A percentile compares a stretch with the other conserved stretches of the same genome.
Conservation (phyloP, 2,329 filamentous ascomycete species). For the Ophiostoma ips region DNA sequence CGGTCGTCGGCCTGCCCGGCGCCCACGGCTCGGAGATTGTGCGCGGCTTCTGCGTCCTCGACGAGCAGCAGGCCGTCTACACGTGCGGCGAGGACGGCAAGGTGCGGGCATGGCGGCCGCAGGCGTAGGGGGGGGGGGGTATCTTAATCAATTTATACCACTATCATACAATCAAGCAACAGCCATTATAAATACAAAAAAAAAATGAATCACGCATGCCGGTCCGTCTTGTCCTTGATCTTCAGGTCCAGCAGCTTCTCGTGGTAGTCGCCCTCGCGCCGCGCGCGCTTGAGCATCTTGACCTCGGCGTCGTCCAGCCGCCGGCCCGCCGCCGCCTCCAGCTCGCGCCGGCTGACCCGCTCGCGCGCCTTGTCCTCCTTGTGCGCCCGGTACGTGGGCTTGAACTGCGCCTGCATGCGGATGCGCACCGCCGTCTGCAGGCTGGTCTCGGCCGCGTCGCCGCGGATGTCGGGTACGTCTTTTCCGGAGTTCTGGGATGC, state of each 20-base stretch:
- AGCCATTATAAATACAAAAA: background rate
- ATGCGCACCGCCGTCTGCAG: constrained; percentile 64
- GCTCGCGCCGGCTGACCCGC: constrained; percentile 73
- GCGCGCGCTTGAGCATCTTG: constrained; percentile 64
- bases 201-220: constrained; percentile 32
- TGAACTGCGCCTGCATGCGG: constrained; percentile 91
- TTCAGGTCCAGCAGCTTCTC: constrained; percentile 76
- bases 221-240: constrained; percentile 87
- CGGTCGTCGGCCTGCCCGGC: constrained; percentile 44
- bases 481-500: constrained; percentile 40
- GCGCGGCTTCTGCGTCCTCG: constrained; percentile 48
- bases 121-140: background rate
- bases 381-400: constrained; percentile 62
- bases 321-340: constrained; percentile 69
- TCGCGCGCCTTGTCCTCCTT: constrained; percentile 75
- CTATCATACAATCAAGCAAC: background rate
- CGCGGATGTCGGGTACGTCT: constrained; percentile 51
- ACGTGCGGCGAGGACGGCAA: constrained; percentile 45
- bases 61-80: constrained; percentile 43
- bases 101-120: constrained; percentile 41
- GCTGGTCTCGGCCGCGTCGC: constrained; percentile 54
- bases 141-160: background rate
- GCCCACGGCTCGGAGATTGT: constrained; percentile 52
- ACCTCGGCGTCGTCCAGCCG: constrained; percentile 76
- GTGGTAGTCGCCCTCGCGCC: constrained; percentile 78